Percentiles rank a stretch among this genome's conserved stretches.
Conservation (phyloP, 345 rosid genomes). For the Dipteronia sinensis region DNA sequence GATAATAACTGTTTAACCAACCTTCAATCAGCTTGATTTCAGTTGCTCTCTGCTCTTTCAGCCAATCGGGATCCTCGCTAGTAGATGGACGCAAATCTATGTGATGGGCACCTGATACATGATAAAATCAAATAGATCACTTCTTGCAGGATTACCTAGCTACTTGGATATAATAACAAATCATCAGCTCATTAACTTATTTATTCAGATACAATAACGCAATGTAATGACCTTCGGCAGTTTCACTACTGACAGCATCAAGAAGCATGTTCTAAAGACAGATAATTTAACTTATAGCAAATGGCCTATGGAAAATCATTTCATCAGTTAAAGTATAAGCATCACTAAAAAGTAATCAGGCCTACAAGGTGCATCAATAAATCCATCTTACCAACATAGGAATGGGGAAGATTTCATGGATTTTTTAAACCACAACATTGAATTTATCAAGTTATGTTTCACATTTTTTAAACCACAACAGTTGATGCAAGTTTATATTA, state of each 20-base stretch:
- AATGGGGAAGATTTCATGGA: neutral
- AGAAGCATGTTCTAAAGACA: neutral
- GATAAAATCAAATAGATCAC: neutral
- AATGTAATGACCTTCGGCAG: neutral
- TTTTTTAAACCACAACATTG: neutral
- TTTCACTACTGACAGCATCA: neutral
- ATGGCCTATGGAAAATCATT: neutral
- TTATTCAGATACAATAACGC: neutral
- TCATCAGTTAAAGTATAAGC: neutral
- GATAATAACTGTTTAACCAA: constrained; percentile 58
- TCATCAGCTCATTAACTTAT: neutral
- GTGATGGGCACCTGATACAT: constrained; percentile 79
- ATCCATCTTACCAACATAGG: neutral
- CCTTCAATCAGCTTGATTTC: constrained; percentile 72
- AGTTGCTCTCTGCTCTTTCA: constrained; percentile 67
- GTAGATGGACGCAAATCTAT: constrained; percentile 77
- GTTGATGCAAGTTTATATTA: neutral
- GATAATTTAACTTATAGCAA: neutral
- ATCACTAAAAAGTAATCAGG: neutral
- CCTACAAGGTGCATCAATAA: neutral
- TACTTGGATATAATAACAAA: neutral
- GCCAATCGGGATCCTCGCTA: constrained; percentile 75
- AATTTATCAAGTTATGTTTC: neutral
- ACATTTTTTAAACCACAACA: neutral
- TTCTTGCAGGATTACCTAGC: neutral